Evolutionary conservation across 768 basidiomycete species (phyloP), one percentile per base, ranked within the genome.

Genomic region (Pisolithus orientalis): DNA sequence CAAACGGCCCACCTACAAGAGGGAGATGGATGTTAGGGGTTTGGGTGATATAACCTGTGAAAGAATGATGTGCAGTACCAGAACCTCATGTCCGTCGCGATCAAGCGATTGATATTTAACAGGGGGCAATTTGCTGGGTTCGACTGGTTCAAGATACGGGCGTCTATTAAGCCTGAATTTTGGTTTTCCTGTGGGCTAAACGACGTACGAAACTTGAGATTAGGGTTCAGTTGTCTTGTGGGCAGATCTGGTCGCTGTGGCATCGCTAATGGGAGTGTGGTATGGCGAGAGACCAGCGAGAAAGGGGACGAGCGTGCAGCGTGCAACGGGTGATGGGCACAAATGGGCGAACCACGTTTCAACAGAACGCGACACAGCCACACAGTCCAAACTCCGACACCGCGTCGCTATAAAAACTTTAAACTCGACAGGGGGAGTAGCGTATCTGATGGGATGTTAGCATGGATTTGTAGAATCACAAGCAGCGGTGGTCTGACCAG

Each of bases 41-140:
- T 21, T 24, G n/a, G 28, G 17, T 32, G 38, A 49, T 42, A 40
- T 46, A 55, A 65, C 39, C 64, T 40, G 56, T 63, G 55, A 69
- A 59, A 28, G 39, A n/a, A 50, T 34, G 40, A 38, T 34, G 37
- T 46, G 57, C 38, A 42, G 62, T 64, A 87, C 90, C 47, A 94
- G 79, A 52, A 94, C 92, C 65, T 92, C 84, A 65, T 85, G 83
- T 2, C 87, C 89, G 67, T 94, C 90, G 57, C 90, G 83, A 61
- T 84, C 84, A 47, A 96, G 82, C 56, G 90, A 87, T 76, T 94
- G 93, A 67, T 91, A 95, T 72, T 95, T 95, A 44, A 94, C 91
- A 39, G 79, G 75, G 37, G 87, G 87, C 53, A 83, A 71, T 59
- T 75, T 77, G 31, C 64, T 58, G 42, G 66, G 51, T 61, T 75